A percentile compares a stretch with the other conserved stretches of the same genome.
These are phyloP conservation scores for Asparagopsis taxiformis DNA, from an alignment of 31 red algal genomes.

Conservation along the genomic window DNA sequence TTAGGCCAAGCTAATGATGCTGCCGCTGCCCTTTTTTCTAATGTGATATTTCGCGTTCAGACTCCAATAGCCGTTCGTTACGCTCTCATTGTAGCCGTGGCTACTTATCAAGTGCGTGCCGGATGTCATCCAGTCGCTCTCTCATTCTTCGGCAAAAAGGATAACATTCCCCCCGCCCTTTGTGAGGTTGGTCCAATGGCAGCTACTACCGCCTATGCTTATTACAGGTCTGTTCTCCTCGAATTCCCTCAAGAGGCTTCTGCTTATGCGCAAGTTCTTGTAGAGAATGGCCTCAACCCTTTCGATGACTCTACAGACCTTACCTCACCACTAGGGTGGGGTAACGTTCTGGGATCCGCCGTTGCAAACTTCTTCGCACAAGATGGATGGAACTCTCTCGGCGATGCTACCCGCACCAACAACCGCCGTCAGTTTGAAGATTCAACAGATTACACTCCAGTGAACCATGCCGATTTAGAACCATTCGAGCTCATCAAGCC, in stretches of 20 bases:
- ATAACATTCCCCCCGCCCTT: neutral
- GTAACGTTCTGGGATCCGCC: too few relatives aligned
- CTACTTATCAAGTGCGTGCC: neutral
- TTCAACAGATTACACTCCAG: constrained; percentile 17
- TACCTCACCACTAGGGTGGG: constrained; percentile 28
- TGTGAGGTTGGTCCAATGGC: neutral
- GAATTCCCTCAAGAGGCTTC: constrained; percentile 19
- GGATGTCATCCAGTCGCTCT: constrained; percentile 20
- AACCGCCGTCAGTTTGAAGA: constrained; percentile 15
- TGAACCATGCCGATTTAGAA: constrained; percentile 1
- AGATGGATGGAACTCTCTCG: too few relatives aligned
- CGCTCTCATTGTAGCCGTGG: neutral
- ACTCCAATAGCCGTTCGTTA: constrained; percentile 28
- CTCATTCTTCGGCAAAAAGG: constrained; percentile 31
- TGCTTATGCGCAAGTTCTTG: constrained; percentile 10
- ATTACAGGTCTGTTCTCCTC: neutral
- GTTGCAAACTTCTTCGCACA: too few relatives aligned
- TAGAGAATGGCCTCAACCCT: constrained; percentile 5
- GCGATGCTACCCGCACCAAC: constrained; percentile 9
- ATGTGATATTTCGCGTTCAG: neutral
- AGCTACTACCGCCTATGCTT: neutral
- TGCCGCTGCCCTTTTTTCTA: neutral
- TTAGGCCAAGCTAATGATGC: constrained; percentile 20
- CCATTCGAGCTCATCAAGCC: constrained; percentile 2
- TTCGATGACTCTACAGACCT: constrained; percentile 22